Percentiles rank a stretch among this genome's conserved stretches.
Evolutionary conservation across 148 eudicot genomes (phyloP).

Genomic region (Suaeda aralocaspica): DNA sequence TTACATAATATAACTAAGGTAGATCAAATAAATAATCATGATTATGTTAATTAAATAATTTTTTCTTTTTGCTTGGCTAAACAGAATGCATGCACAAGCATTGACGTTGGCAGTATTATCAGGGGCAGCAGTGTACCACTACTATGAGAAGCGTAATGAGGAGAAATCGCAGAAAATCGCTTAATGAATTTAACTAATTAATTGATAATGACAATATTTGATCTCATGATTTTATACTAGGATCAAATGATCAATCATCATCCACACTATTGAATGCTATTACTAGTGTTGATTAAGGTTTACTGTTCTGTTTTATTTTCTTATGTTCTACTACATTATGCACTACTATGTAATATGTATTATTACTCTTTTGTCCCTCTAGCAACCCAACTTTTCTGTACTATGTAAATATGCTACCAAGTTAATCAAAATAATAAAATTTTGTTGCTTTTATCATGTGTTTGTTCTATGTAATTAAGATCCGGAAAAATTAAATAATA

Average conservation of each 20-base stretch:
- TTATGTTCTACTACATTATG: background rate
- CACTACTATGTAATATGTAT: too few relatives aligned
- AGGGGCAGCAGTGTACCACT: slow-evolving; percentile 65
- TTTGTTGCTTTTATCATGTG: too few relatives aligned
- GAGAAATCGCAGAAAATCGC: slow-evolving; percentile 5
- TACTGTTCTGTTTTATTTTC: too few relatives aligned
- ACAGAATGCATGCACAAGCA: slow-evolving; percentile 89
- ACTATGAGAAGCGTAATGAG: slow-evolving; percentile 38
- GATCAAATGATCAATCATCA: too few relatives aligned
- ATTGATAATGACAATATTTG: background rate
- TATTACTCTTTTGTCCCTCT: background rate
- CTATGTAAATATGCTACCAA: slow-evolving; percentile 1
- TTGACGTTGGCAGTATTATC: slow-evolving; percentile 70
- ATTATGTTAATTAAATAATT: background rate
- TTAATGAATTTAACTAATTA: background rate
- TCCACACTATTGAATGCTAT: too few relatives aligned
- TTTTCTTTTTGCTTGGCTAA: background rate
- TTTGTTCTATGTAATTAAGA: too few relatives aligned
- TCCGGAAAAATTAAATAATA: too few relatives aligned
- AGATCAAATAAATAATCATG: too few relatives aligned
- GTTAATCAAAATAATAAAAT: too few relatives aligned
- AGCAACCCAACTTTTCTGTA: background rate
- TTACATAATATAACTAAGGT: too few relatives aligned
- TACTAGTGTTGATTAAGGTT: too few relatives aligned
- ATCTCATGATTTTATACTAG: background rate